Conservation (phyloP, 1,139 yeast species). For the Zhuliangozyma blackwelliae region DNA sequence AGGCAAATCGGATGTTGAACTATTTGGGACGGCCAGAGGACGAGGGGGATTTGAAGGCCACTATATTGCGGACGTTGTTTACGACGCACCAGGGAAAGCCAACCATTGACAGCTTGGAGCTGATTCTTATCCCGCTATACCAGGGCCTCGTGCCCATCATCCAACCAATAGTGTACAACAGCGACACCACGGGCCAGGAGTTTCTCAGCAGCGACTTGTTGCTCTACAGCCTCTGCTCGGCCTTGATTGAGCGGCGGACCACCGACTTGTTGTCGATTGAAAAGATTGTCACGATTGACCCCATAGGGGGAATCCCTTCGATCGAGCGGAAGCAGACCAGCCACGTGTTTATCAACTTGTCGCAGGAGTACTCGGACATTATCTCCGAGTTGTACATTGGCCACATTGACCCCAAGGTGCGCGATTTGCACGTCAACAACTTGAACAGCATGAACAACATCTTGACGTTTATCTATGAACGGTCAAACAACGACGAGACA, state of each 20-base stretch:
- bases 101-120: constrained; percentile 26
- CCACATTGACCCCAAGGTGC: constrained; percentile 36
- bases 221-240: constrained; percentile 22
- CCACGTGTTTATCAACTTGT: constrained; percentile 81
- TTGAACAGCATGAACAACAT: constrained; percentile 49
- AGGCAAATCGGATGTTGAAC: constrained; percentile 29
- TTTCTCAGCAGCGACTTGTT: constrained; percentile 32
- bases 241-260: constrained; percentile 19
- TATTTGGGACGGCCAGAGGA: constrained; percentile 21
- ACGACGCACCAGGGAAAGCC: constrained; percentile 11
- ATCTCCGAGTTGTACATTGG: constrained; percentile 58
- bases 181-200: constrained; percentile 24
- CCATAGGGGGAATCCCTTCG: constrained; percentile 87
- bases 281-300: constrained; percentile 74
- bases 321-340: constrained; percentile 75
- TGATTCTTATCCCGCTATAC: constrained; percentile 37
- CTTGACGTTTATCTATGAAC: constrained; percentile 28
- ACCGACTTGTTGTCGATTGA: constrained; percentile 56
- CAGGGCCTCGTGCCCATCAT: constrained; percentile 56
- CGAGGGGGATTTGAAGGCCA: constrained; percentile 23
- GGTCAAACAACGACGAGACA: constrained; percentile 33
- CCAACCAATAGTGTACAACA: constrained; percentile 52
- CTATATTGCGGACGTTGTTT: constrained; percentile 28
- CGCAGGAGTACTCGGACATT: constrained; percentile 74
- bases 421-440: constrained; percentile 54